A percentile compares a stretch with the other conserved stretches of the same genome.
Evolutionary conservation across 2,329 filamentous ascomycete genomes (phyloP).

Genomic region (Diaporthe batatas): DNA sequence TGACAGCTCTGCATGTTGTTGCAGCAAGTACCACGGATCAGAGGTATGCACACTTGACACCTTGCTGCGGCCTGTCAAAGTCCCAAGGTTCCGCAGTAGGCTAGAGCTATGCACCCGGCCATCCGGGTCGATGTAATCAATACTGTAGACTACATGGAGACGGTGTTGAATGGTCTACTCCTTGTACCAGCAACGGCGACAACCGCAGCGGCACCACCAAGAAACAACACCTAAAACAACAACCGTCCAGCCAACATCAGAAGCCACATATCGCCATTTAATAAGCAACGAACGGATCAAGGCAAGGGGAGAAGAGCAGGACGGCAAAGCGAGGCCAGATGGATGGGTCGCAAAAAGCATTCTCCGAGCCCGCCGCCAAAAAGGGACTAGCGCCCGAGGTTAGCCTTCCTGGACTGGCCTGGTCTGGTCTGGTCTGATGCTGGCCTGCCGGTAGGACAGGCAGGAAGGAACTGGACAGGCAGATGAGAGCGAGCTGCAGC

Average conservation of each 20-base stretch:
- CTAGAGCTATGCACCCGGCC: not conserved
- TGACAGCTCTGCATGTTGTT: not conserved
- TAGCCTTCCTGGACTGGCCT: constrained; percentile 30
- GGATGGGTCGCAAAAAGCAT: constrained; percentile 32
- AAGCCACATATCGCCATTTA: not conserved
- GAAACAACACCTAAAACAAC: not conserved
- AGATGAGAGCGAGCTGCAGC: constrained; percentile 10
- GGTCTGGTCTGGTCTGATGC: constrained; percentile 31
- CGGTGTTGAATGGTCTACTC: not conserved
- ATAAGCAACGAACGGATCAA: not conserved
- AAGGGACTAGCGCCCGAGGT: constrained; percentile 20
- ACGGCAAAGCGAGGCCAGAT: too few relatives aligned
- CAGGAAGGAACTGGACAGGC: constrained; percentile 25
- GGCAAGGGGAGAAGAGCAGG: not conserved
- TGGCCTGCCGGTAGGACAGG: constrained; percentile 12
- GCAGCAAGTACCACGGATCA: not conserved
- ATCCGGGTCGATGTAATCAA: not conserved
- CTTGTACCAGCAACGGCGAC: not conserved
- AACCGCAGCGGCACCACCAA: not conserved
- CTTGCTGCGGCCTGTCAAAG: not conserved
- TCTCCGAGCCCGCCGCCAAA: constrained; percentile 33
- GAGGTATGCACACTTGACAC: not conserved
- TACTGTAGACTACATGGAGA: too few relatives aligned
- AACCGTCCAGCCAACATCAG: not conserved
- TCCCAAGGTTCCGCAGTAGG: not conserved